These are phyloP conservation scores for Zygotorulaspora chibaensis DNA, from an alignment of 805 yeast genomes.

Conservation along the genomic window DNA sequence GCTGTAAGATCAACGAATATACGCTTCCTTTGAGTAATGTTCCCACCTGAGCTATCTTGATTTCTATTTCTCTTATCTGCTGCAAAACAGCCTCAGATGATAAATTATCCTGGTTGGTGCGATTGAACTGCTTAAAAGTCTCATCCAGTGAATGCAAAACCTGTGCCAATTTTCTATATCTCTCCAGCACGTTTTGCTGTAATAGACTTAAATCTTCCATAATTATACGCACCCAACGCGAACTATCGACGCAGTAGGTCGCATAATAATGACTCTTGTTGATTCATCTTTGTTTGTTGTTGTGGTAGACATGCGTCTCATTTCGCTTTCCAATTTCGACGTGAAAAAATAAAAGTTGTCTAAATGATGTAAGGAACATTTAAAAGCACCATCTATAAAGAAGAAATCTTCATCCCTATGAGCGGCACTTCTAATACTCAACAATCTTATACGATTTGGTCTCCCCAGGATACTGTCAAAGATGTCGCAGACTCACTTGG, in stretches of 20 bases:
- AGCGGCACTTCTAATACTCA: slow-evolving; percentile 15
- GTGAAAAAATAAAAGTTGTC: not conserved
- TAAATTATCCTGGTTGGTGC: slow-evolving; percentile 12
- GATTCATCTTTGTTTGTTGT: not conserved
- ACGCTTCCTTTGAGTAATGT: slow-evolving; percentile 69
- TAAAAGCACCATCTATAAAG: too few relatives aligned
- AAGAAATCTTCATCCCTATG: not conserved
- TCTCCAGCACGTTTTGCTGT: slow-evolving; percentile 31
- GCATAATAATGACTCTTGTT: too few relatives aligned
- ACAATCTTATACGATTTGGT: slow-evolving; percentile 87
- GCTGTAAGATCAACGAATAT: slow-evolving; percentile 56
- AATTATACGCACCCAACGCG: slow-evolving; percentile 8
- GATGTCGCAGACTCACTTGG: slow-evolving; percentile 95
- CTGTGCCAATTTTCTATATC: slow-evolving; percentile 28
- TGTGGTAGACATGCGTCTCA: not conserved
- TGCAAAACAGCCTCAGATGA: slow-evolving; percentile 40
- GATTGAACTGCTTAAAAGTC: slow-evolving; percentile 24
- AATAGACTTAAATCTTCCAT: slow-evolving; percentile 26
- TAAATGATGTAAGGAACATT: too few relatives aligned
- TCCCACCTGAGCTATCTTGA: slow-evolving; percentile 58
- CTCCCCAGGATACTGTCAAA: slow-evolving; percentile 93
- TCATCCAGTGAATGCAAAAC: slow-evolving; percentile 29
- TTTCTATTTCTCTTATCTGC: slow-evolving; percentile 55
- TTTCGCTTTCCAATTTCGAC: not conserved
- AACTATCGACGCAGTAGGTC: not conserved